Evolutionary conservation across 1,284 basidiomycete genomes (phyloP), one percentile per base, ranked within the genome.

Genomic region (Trametes polyzona): DNA sequence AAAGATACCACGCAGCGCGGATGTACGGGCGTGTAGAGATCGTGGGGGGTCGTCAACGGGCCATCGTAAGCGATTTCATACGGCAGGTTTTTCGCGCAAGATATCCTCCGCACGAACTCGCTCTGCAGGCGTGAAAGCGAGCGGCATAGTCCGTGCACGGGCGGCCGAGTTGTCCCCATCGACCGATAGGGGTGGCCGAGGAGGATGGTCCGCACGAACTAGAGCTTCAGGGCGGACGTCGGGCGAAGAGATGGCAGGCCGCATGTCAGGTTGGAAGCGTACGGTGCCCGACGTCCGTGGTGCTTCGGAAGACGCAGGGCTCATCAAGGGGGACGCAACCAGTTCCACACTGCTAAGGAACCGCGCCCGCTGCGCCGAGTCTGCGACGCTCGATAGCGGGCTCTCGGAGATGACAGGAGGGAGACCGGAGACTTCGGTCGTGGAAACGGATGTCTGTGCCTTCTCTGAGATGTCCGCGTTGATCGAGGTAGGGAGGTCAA

Each of bases 141-240:
- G 32, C n/a, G 62, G 62, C 57, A 63, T 55, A 35, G 62, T 61
- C 44, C 51, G 53, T 23, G 62, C 50, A 14, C 62, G 62, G 30
- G 53, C 56, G 2, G 43, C 53, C 5, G 41, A 50, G 16, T 58
- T 58, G 12, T 52, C 58, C 7, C 56, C 37, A 17, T 44, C 46
- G 3, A 52, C 47, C 8, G 42, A 8, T 10, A 58, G 26, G 10
- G 27, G 32, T 3, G 54, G 62, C 3, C 56, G 39, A 2, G 37
- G 41, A 19, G 30, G 19, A 24, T 19, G 26, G 17, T 35, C 39
- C 27, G 52, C 24, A 2, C 30, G 24, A 21, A 8, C 7, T 3
- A 42, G 19, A n/a, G 17, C 4, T 4, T 39, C 47, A 7, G 48
- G 47, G 35, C 41, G 58, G 2, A 63, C 62, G 36, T 61, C 48